Evolutionary conservation across 257 asterid genomes (phyloP), one percentile per base, ranked within the genome.

Genomic region (Solanum phureja): DNA sequence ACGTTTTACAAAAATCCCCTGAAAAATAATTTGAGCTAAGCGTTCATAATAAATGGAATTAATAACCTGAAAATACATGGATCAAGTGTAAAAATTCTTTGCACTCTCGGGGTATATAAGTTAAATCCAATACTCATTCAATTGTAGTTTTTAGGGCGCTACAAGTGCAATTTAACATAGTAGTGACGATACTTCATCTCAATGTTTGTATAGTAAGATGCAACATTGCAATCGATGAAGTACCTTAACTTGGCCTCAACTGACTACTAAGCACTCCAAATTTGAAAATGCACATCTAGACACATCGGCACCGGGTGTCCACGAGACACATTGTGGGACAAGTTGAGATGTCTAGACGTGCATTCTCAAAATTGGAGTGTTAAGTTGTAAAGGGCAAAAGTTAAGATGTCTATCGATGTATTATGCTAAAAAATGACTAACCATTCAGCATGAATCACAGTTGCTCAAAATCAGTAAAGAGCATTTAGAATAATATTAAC

Each of bases 241-340:
- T 52, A 52, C 10, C 64, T 56, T 62, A 62, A n/a, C 16, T 10
- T n/a, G 8, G 33, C 72, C 8, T 64, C 33, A n/a, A 24, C n/a
- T n/a, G n/a, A n/a, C 4, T 24, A 64, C 33, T 24, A 24, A 64
- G 1, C 16, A 64, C 72, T 64, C 33, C 29, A 8, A 23, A 11
- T 60, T 23, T 60, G 69, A 23, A 11, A 10, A 8, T 60, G 13
- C 68, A 21, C 68, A 60, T 8, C 69, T 58, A 21, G 5, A 58
- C 27, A 8, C 5, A n/a, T 64, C 34, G 1, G 8, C 34, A 7
- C 27, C 4, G 0, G 7, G 0, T n/a, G 33, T 62, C 33, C 16
- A 62, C 3, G n/a, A n/a, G n/a, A n/a, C n/a, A n/a, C n/a, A n/a
- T n/a, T n/a, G 33, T 5, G 4, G 7, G 72, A 24, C 0, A 11